A percentile compares a stretch with the other conserved stretches of the same genome.
phyloP scores from a whole-genome alignment of 257 asterid genomes.

The Lycium ferocissimum region DNA sequence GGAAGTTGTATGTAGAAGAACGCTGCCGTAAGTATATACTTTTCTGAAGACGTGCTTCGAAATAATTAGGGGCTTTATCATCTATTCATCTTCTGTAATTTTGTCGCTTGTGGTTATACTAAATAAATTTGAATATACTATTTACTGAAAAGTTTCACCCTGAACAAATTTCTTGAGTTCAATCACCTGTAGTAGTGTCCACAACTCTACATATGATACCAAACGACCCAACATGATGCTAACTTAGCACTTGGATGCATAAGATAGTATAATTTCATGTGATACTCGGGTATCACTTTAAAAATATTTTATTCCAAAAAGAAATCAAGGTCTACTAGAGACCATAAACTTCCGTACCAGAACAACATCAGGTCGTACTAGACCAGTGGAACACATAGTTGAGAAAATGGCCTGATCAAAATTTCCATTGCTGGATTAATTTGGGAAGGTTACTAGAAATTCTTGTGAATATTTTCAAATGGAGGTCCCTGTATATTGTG shows the following conservation, averaged over 20 bases:
- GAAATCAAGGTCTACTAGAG: conserved; percentile 6
- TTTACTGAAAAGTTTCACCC: background rate
- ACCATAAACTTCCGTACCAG: background rate
- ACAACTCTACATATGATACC: background rate
- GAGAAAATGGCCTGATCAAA: conserved; percentile 9
- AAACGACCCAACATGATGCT: conserved; percentile 20
- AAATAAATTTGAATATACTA: background rate
- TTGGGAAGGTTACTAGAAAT: background rate
- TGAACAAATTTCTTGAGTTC: conserved; percentile 17
- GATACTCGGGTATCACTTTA: conserved; percentile 1
- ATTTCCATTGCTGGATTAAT: background rate
- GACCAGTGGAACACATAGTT: conserved; percentile 14
- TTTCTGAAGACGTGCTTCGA: conserved; percentile 9
- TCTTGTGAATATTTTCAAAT: background rate
- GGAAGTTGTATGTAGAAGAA: conserved; percentile 10
- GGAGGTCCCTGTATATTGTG: conserved; percentile 1
- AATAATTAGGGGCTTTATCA: background rate
- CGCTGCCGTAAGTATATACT: background rate
- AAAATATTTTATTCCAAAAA: conserved; percentile 10
- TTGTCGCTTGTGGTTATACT: background rate
- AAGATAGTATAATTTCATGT: background rate
- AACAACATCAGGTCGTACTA: conserved; percentile 4
- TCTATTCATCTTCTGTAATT: background rate
- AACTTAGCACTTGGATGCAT: background rate
- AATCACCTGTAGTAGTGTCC: background rate